Percentiles rank a stretch among this genome's conserved stretches.
Conservation (phyloP, 495 filamentous ascomycete genomes). For the Daldinia decipiens region DNA sequence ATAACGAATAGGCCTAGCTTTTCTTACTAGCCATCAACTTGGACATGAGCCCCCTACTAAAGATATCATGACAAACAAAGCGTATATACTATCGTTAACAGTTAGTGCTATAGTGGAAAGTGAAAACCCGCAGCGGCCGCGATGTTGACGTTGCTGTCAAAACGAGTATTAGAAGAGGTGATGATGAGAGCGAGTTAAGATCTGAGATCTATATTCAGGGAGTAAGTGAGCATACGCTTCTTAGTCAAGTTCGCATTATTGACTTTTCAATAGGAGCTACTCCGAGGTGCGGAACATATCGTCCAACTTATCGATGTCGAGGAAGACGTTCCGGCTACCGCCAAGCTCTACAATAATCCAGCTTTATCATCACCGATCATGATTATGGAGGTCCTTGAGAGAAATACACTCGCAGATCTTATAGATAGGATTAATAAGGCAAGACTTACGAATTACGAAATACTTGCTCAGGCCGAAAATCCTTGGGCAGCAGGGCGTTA, state of each 20-base stretch:
- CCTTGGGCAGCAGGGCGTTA: background rate
- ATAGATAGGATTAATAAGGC: constrained; percentile 6
- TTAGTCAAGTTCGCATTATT: background rate
- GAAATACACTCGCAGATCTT: constrained; percentile 1
- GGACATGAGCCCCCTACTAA: background rate
- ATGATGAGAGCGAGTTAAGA: background rate
- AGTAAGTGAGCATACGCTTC: constrained; percentile 1
- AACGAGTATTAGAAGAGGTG: background rate
- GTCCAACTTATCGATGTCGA: constrained; percentile 8
- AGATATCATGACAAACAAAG: background rate
- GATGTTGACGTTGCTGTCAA: constrained; percentile 3
- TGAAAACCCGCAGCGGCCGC: background rate
- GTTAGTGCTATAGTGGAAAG: constrained; percentile 10
- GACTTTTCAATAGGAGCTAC: background rate
- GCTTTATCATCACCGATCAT: background rate
- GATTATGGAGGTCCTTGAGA: constrained; percentile 15
- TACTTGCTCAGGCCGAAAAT: background rate
- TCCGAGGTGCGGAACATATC: constrained; percentile 7
- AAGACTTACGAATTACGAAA: background rate
- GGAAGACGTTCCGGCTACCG: background rate
- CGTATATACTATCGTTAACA: background rate
- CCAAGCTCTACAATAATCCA: background rate
- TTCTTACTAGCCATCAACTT: background rate
- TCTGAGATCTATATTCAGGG: background rate
- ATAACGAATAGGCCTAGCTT: background rate